These are phyloP conservation scores for Leishmania martiniquensis DNA, from an alignment of 208 protist species.

Conservation along the genomic window DNA sequence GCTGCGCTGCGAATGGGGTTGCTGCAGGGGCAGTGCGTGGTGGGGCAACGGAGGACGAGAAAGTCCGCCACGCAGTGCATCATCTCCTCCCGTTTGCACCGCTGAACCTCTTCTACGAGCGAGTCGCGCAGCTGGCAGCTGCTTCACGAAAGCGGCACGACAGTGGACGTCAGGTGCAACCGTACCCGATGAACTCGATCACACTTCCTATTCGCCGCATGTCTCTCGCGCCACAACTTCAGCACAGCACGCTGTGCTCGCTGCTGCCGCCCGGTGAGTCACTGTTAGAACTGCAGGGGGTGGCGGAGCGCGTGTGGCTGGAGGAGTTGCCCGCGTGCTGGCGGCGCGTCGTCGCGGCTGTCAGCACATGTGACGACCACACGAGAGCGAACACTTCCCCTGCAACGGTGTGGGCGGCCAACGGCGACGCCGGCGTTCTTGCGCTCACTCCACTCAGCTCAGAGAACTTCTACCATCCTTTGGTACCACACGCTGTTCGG, in stretches of 20 bases:
- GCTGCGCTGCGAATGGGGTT: background rate
- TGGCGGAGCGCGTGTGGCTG: conserved; percentile 16
- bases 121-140: background rate
- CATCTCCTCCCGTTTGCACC: conserved; percentile 36
- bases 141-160: background rate
- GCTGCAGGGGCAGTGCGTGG: background rate
- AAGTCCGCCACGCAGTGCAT: conserved; percentile 22
- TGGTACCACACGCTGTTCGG: conserved; percentile 54
- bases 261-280: conserved; percentile 50
- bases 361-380: background rate
- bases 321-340: conserved; percentile 16
- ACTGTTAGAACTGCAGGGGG: conserved; percentile 44
- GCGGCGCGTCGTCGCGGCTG: conserved; percentile 3
- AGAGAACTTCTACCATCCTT: conserved; percentile 63
- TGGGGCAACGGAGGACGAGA: conserved; percentile 8
- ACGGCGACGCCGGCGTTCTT: background rate
- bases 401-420: background rate
- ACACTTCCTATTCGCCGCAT: conserved; percentile 28
- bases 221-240: conserved; percentile 42
- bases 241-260: conserved; percentile 42
- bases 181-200: conserved; percentile 33
- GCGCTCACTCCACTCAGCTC: conserved; percentile 7
- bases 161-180: conserved; percentile 14
- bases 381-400: background rate
- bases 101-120: conserved; percentile 27